phyloP scores from a whole-genome alignment of 2,329 filamentous ascomycete species.

The Scedosporium boydii region DNA sequence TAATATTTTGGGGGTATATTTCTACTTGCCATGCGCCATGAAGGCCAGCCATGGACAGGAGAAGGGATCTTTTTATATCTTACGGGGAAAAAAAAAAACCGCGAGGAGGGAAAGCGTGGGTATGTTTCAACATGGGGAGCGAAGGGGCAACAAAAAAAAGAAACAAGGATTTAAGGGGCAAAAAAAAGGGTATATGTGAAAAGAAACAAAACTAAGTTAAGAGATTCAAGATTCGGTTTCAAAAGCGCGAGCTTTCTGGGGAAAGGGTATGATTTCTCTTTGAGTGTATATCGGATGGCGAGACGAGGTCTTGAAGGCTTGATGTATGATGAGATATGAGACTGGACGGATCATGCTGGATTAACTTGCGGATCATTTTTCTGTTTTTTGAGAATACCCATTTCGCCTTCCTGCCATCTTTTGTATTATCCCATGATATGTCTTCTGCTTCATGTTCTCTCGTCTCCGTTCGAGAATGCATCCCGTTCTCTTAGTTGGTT shows the following conservation, averaged over 20 bases:
- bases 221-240: neutral
- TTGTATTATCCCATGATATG: neutral
- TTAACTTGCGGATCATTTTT: too few species aligned
- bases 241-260: neutral
- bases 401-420: neutral
- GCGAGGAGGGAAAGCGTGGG: neutral
- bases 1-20: neutral
- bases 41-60: neutral
- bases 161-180: neutral
- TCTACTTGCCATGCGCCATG: neutral
- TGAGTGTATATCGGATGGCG: neutral
- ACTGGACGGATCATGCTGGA: too few species aligned
- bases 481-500: slow-evolving; percentile 26
- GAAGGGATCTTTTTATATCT: neutral
- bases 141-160: neutral
- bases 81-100: neutral
- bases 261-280: neutral
- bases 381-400: too few species aligned
- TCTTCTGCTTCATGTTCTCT: neutral
- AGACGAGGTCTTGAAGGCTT: too few species aligned
- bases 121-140: too few species aligned
- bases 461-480: neutral
- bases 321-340: too few species aligned
- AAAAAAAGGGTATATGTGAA: neutral
- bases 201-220: neutral